phyloP scores from a whole-genome alignment of 192 early-diverging fungal genomes.

The Linnemannia elongata region DNA sequence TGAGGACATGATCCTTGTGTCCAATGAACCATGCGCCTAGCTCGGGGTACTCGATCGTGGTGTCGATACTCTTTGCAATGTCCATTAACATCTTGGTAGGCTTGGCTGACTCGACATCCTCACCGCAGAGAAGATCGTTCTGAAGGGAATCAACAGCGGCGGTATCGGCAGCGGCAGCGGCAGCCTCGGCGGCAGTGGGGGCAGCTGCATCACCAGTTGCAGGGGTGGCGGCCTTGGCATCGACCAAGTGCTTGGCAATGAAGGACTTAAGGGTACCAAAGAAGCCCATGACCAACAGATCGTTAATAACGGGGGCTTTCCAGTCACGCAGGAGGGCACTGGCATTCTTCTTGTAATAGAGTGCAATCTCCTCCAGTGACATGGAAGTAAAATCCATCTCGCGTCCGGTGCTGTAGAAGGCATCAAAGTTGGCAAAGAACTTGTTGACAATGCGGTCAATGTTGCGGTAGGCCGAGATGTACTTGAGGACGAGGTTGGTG shows the following conservation, averaged over 20 bases:
- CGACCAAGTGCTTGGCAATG: constrained; percentile 51
- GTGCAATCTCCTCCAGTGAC: constrained; percentile 44
- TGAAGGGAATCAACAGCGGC: constrained; percentile 52
- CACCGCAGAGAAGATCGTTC: constrained; percentile 51
- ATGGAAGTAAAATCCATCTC: constrained; percentile 49
- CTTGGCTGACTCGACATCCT: constrained; percentile 56
- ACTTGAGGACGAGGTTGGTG: constrained; percentile 36
- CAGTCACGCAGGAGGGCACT: constrained; percentile 42
- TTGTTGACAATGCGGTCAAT: constrained; percentile 51
- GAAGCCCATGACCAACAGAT: constrained; percentile 51
- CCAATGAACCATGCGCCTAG: constrained; percentile 33
- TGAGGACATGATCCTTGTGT: constrained; percentile 44
- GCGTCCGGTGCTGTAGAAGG: constrained; percentile 41
- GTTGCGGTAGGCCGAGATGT: constrained; percentile 51
- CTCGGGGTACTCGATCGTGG: constrained; percentile 35
- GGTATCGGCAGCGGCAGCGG: constrained; percentile 37
- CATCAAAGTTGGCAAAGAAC: constrained; percentile 52
- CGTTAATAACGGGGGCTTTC: constrained; percentile 54
- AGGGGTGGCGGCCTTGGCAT: constrained; percentile 31
- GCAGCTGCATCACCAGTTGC: constrained; percentile 7
- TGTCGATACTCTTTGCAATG: constrained; percentile 42
- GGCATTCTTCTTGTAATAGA: constrained; percentile 42
- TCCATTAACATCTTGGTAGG: constrained; percentile 58
- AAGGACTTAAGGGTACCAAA: constrained; percentile 57
- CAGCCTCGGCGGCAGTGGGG: constrained; percentile 33